phyloP scores from a whole-genome alignment of 1,139 yeast species.

The Maudiozyma humilis region DNA sequence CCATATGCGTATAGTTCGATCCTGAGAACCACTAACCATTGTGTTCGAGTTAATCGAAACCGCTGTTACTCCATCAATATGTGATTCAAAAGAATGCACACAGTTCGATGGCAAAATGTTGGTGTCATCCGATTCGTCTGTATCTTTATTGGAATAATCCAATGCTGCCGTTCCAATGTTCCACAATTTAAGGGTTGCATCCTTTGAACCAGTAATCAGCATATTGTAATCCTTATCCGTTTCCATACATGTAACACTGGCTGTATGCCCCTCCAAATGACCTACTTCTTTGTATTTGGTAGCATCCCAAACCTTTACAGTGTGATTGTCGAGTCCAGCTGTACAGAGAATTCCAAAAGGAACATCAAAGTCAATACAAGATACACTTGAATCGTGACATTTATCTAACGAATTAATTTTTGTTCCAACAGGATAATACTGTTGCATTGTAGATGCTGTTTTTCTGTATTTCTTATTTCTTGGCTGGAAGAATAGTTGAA shows the following conservation, averaged over 20 bases:
- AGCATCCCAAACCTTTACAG: constrained; percentile 80
- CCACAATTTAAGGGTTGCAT: constrained; percentile 57
- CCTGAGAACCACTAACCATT: constrained; percentile 87
- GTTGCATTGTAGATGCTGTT: constrained; percentile 53
- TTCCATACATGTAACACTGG: constrained; percentile 51
- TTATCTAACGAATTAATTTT: constrained; percentile 39
- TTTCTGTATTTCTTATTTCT: constrained; percentile 34
- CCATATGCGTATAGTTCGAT: constrained; percentile 70
- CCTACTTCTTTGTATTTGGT: constrained; percentile 45
- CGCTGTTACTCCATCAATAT: constrained; percentile 57
- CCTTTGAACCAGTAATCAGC: constrained; percentile 55
- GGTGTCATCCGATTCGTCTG: background rate
- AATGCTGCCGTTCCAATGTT: constrained; percentile 29
- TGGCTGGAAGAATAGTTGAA: constrained; percentile 17
- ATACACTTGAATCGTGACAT: constrained; percentile 46
- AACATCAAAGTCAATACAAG: constrained; percentile 54
- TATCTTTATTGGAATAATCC: background rate
- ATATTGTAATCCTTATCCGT: constrained; percentile 41
- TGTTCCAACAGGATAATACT: constrained; percentile 52
- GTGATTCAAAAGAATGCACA: constrained; percentile 49
- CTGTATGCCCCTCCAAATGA: constrained; percentile 45
- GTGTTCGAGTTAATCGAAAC: constrained; percentile 49
- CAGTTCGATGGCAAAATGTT: constrained; percentile 18
- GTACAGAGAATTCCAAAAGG: constrained; percentile 71
- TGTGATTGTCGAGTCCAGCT: constrained; percentile 65